Evolutionary conservation across 306 rosid species (phyloP), one percentile per base, ranked within the genome.

Genomic region (Ochetophila trinervis): DNA sequence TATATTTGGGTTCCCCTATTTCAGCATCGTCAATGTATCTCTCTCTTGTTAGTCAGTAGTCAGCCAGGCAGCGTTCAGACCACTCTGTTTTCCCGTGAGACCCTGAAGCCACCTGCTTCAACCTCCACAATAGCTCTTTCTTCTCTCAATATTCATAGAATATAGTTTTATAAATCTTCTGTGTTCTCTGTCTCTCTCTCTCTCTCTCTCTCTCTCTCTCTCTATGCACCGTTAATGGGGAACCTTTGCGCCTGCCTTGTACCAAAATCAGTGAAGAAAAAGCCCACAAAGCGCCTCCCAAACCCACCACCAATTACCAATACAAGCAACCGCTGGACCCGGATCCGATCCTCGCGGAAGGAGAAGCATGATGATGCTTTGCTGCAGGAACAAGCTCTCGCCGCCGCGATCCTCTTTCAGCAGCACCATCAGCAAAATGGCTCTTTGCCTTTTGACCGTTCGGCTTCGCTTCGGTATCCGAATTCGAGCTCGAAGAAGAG

Each of bases 371-470:
- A 86, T 10, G 95, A 83, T 36, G 70, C 85, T 14, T 16, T 70
- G 14, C 73, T 86, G 68, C 91, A 83, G 0, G 91, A 92, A 15
- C 98, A 92, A 62, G 96, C 93, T 22, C 80, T 87, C 44, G 96
- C 95, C 12, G 97, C 99, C 12, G 99, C 99, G 11, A 79, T 90
- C 23, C 84, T 90, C 53, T 83, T 84, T 70, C 82, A 79, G 62
- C 94, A 87, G 49, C 92, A 86, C 58, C 91, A 27, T 2, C 32
- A 66, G 20, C 85, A 69, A 30, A 75, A 67, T 69, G 88, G 65
- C 5, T 51, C 81, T 8, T 50, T 82, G 30, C 81, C 85, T 8
- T 88, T 94, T 70, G 95, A 94, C 77, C 99, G 99, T 14, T 86
- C 96, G 21, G 51, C 75, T 63, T 94, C 99, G 4, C 79, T 90